Evolutionary conservation across 2,329 filamentous ascomycete genomes (phyloP).

Genomic region (Aspergillus aculeatinus): DNA sequence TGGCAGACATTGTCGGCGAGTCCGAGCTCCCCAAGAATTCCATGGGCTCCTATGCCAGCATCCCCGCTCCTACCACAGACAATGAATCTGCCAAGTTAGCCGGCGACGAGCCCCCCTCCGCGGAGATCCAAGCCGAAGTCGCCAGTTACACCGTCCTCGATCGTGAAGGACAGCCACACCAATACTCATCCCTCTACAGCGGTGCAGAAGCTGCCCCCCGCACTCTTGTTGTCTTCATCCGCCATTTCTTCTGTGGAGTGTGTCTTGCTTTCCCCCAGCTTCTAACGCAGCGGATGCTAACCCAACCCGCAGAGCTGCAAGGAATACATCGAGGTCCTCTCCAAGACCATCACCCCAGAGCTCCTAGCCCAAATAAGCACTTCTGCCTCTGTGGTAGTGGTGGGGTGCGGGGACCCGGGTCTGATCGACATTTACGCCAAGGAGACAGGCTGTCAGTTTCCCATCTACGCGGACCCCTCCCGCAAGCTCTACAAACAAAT

Average conservation of each 20-base stretch:
- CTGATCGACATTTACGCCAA: slow-evolving; percentile 67
- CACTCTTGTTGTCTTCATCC: slow-evolving; percentile 70
- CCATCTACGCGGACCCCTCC: slow-evolving; percentile 75
- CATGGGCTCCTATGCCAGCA: neutral
- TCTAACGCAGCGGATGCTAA: neutral
- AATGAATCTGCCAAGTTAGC: too few species aligned
- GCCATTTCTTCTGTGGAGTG: slow-evolving; percentile 80
- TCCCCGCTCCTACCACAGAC: neutral
- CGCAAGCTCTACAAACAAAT: slow-evolving; percentile 65
- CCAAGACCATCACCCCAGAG: slow-evolving; percentile 53
- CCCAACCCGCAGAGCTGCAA: slow-evolving; percentile 63
- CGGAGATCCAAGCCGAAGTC: slow-evolving; percentile 9
- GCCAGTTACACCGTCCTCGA: slow-evolving; percentile 53
- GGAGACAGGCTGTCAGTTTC: slow-evolving; percentile 65
- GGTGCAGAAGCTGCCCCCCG: slow-evolving; percentile 43
- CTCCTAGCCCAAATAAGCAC: slow-evolving; percentile 47
- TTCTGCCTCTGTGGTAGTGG: slow-evolving; percentile 63
- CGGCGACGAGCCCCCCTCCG: slow-evolving; percentile 1
- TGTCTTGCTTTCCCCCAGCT: slow-evolving; percentile 33
- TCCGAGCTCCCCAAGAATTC: too few species aligned
- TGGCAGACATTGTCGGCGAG: too few species aligned
- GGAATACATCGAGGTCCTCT: slow-evolving; percentile 66
- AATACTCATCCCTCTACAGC: slow-evolving; percentile 63
- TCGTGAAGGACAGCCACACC: slow-evolving; percentile 56
- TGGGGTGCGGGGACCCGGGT: slow-evolving; percentile 69